Evolutionary conservation across 106 monocot genomes (phyloP).

Genomic region (Phalaenopsis equestris): DNA sequence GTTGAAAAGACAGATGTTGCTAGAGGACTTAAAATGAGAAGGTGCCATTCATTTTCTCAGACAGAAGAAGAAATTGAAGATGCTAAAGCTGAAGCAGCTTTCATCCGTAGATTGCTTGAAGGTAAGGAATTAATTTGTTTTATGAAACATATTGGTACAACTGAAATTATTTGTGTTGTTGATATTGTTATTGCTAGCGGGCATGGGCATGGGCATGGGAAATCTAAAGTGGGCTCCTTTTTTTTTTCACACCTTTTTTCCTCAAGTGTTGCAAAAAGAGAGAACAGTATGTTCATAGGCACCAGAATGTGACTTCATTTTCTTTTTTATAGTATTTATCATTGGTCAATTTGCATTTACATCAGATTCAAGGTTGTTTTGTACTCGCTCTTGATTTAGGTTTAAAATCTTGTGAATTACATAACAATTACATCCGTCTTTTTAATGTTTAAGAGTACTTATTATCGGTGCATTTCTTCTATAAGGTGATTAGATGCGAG

Average conservation of each 20-base stretch:
- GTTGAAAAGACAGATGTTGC: constrained; percentile 54
- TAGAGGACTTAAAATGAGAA: constrained; percentile 93
- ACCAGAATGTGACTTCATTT: background rate
- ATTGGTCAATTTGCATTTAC: background rate
- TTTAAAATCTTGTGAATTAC: background rate
- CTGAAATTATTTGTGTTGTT: background rate
- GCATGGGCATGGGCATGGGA: background rate
- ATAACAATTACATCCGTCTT: background rate
- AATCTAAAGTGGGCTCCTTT: background rate
- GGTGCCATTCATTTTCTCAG: constrained; percentile 59
- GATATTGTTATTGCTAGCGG: background rate
- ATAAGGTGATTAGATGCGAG: background rate
- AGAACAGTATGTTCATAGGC: background rate
- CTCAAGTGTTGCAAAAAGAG: background rate
- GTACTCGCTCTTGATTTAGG: background rate
- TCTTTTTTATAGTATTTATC: background rate
- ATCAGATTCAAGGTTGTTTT: background rate
- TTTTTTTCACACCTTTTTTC: background rate
- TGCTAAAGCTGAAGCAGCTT: constrained; percentile 63
- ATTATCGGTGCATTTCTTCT: background rate
- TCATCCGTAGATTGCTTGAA: constrained; percentile 59
- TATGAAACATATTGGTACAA: background rate
- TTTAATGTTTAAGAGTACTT: background rate
- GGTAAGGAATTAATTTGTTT: constrained; percentile 30
- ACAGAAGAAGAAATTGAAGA: constrained; percentile 89